Conservation (phyloP, 176 grass and related monocot species). For the Bromus sterilis region DNA sequence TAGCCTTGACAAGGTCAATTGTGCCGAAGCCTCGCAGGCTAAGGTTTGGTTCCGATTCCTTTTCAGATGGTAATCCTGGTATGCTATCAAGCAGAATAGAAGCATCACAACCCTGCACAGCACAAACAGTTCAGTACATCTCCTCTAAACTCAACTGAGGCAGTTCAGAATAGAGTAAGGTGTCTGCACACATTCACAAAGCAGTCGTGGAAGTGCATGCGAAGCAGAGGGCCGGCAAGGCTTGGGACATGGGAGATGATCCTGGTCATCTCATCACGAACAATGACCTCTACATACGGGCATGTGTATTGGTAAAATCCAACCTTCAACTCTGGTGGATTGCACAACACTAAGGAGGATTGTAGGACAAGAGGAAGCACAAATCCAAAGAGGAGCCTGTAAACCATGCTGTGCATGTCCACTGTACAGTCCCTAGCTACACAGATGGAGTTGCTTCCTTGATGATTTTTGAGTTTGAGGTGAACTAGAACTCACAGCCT, state of each 20-base stretch:
- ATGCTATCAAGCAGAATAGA: conserved; percentile 62
- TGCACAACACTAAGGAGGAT: conserved; percentile 17
- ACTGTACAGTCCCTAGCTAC: conserved; percentile 6
- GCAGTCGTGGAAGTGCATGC: conserved; percentile 89
- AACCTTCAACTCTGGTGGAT: conserved; percentile 43
- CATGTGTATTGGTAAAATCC: conserved; percentile 69
- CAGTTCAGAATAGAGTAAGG: not conserved
- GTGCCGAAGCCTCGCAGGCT: conserved; percentile 63
- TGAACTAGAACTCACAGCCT: conserved; percentile 10
- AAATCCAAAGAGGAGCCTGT: conserved; percentile 36
- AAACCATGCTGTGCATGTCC: conserved; percentile 21
- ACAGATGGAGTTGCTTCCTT: not conserved
- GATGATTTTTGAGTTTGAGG: conserved; percentile 24
- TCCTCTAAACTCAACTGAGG: not conserved
- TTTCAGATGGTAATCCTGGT: conserved; percentile 43
- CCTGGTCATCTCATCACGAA: conserved; percentile 46
- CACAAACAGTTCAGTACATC: not conserved
- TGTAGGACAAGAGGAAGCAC: conserved; percentile 34
- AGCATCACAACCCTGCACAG: conserved; percentile 73
- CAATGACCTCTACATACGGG: conserved; percentile 52
- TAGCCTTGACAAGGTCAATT: conserved; percentile 66
- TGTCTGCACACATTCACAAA: conserved; percentile 68
- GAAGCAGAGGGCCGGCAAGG: conserved; percentile 59
- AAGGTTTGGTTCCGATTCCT: conserved; percentile 52
- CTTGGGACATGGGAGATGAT: conserved; percentile 47